These are phyloP conservation scores for Leishmania martiniquensis DNA, from an alignment of 208 protist genomes.

Conservation along the genomic window DNA sequence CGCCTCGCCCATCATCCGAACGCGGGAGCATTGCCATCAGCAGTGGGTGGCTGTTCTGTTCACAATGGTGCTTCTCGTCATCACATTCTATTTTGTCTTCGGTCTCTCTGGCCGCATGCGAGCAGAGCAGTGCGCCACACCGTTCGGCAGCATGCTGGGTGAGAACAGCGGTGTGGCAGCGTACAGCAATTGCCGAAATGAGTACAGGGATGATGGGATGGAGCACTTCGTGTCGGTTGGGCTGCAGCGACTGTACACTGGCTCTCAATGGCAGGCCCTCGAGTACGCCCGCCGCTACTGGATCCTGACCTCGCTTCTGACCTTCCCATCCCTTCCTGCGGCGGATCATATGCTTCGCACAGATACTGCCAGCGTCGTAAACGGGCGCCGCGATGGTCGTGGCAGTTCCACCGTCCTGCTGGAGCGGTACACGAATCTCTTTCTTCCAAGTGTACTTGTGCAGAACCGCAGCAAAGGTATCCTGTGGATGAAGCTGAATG, in stretches of 20 bases:
- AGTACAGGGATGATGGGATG: slow-evolving; percentile 43
- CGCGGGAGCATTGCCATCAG: slow-evolving; percentile 74
- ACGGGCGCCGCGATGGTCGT: slow-evolving; percentile 23
- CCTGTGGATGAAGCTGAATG: slow-evolving; percentile 9
- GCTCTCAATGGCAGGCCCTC: slow-evolving; percentile 62
- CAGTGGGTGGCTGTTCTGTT: slow-evolving; percentile 66
- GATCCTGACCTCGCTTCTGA: slow-evolving; percentile 44
- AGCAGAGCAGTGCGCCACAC: slow-evolving; percentile 38
- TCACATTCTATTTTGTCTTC: slow-evolving; percentile 66
- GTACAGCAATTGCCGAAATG: slow-evolving; percentile 76
- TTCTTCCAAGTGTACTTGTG: slow-evolving; percentile 1
- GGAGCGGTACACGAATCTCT: slow-evolving; percentile 40
- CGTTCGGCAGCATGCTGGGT: slow-evolving; percentile 64
- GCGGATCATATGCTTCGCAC: slow-evolving; percentile 31
- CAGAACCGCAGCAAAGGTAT: background rate
- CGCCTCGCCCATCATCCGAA: slow-evolving; percentile 42
- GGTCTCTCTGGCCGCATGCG: slow-evolving; percentile 30
- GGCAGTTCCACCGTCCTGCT: slow-evolving; percentile 22
- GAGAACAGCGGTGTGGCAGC: slow-evolving; percentile 50
- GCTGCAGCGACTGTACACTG: slow-evolving; percentile 53
- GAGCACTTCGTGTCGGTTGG: slow-evolving; percentile 65
- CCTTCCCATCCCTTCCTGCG: slow-evolving; percentile 29
- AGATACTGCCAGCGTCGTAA: slow-evolving; percentile 19
- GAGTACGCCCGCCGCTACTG: slow-evolving; percentile 79
- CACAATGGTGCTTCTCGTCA: slow-evolving; percentile 44